Percentiles rank a stretch among this genome's conserved stretches.
Conservation (phyloP, 768 basidiomycete genomes). For the Lepiota venenata region DNA sequence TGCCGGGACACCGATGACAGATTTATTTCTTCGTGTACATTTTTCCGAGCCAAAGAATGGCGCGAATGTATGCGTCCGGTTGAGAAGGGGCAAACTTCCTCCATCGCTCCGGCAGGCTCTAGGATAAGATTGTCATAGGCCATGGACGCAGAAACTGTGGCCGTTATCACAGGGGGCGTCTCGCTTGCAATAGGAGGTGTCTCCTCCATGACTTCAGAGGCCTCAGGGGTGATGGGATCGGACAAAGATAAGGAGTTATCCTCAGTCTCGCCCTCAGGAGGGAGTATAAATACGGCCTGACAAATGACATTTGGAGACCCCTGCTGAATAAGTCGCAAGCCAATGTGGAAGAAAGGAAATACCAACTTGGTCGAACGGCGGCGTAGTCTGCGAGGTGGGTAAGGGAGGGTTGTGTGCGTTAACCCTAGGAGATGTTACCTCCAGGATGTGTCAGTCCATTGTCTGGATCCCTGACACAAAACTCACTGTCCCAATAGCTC, state of each 20-base stretch:
- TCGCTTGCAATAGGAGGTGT: background rate
- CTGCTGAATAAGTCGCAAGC: background rate
- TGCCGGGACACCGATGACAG: too few relatives aligned
- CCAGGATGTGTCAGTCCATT: background rate
- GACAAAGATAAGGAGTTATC: conserved; percentile 24
- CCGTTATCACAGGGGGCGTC: background rate
- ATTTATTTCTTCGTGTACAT: too few relatives aligned
- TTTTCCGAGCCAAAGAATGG: background rate
- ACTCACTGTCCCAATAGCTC: background rate
- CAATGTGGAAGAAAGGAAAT: background rate
- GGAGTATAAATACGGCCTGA: background rate
- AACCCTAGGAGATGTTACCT: background rate
- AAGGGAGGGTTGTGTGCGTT: background rate
- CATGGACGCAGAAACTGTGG: background rate
- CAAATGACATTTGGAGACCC: background rate
- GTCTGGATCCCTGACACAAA: too few relatives aligned
- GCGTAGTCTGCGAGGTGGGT: background rate
- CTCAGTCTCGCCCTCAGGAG: conserved; percentile 1
- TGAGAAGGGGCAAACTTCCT: background rate
- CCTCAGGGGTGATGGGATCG: conserved; percentile 21
- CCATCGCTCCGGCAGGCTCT: background rate
- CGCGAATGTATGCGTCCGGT: conserved; percentile 1
- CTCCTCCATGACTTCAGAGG: conserved; percentile 23
- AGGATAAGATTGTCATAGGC: background rate
- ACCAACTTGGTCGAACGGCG: background rate